phyloP scores from a whole-genome alignment of 805 yeast species.

The Candida silvatica region DNA sequence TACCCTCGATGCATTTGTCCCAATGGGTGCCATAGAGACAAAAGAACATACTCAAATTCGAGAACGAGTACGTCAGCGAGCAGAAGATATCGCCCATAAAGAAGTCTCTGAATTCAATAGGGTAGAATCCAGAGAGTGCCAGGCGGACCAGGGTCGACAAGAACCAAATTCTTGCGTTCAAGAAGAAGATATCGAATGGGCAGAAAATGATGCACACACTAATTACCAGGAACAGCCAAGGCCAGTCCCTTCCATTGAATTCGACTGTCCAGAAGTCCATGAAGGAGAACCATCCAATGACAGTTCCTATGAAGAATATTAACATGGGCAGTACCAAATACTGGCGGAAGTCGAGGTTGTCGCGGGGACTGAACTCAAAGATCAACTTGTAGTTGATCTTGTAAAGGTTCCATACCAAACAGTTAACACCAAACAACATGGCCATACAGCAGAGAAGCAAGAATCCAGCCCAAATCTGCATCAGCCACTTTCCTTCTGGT shows the following conservation, averaged over 20 bases:
- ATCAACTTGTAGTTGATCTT: conserved; percentile 88
- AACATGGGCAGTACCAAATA: conserved; percentile 57
- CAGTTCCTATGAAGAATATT: conserved; percentile 43
- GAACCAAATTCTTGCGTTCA: conserved; percentile 72
- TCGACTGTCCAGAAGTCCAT: conserved; percentile 51
- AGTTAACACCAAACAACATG: conserved; percentile 57
- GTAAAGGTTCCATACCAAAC: conserved; percentile 62
- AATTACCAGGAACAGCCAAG: conserved; percentile 65
- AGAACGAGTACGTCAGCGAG: conserved; percentile 79
- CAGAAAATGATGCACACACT: conserved; percentile 39
- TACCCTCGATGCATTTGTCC: conserved; percentile 40
- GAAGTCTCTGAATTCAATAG: conserved; percentile 93
- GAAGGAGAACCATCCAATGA: conserved; percentile 74
- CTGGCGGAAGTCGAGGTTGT: conserved; percentile 58
- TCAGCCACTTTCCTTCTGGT: conserved; percentile 49
- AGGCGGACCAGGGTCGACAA: conserved; percentile 64
- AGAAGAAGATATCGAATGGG: conserved; percentile 52
- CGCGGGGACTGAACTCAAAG: conserved; percentile 73
- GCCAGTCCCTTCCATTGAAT: conserved; percentile 66
- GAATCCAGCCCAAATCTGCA: conserved; percentile 94
- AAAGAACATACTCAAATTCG: conserved; percentile 77
- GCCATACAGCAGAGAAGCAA: conserved; percentile 54
- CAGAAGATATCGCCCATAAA: conserved; percentile 87
- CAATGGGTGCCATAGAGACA: conserved; percentile 74
- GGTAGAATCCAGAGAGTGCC: conserved; percentile 75